Conservation (phyloP, 331 rosid genomes). For the Malus hybrid region DNA sequence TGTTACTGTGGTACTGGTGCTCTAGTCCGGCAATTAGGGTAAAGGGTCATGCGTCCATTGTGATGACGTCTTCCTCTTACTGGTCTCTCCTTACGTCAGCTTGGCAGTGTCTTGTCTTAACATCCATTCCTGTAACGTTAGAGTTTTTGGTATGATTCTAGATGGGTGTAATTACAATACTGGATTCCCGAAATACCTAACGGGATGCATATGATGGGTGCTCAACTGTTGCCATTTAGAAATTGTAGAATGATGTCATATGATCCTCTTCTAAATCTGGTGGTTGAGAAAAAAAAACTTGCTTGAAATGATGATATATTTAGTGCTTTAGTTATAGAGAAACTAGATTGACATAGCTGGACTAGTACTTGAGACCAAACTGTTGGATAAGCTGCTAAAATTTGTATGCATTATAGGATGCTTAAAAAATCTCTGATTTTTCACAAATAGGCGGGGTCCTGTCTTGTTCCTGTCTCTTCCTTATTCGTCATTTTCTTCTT, state of each 20-base stretch:
- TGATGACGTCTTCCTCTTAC: not conserved
- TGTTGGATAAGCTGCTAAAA: not conserved
- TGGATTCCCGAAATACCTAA: not conserved
- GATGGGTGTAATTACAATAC: not conserved
- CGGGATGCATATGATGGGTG: not conserved
- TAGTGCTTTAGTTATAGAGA: not conserved
- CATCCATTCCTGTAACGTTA: not conserved
- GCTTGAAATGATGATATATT: not conserved
- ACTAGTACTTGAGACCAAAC: not conserved
- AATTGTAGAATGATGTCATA: not conserved
- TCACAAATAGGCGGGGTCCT: not conserved
- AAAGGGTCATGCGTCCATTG: not conserved
- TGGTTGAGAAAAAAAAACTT: not conserved
- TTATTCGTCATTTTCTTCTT: slow-evolving; percentile 14
- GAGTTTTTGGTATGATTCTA: not conserved
- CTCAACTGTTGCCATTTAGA: not conserved
- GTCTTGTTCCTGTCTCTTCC: slow-evolving; percentile 6
- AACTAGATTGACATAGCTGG: not conserved
- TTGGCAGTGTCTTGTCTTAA: not conserved
- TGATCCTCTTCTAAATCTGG: not conserved
- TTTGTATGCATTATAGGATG: not conserved
- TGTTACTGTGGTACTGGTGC: not conserved
- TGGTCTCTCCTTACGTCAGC: not conserved
- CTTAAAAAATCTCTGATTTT: not conserved
- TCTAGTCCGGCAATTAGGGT: not conserved